Percentiles rank a stretch among this genome's conserved stretches.
phyloP scores from a whole-genome alignment of 2,329 filamentous ascomycete genomes.

The Sarocladium kiliense region DNA sequence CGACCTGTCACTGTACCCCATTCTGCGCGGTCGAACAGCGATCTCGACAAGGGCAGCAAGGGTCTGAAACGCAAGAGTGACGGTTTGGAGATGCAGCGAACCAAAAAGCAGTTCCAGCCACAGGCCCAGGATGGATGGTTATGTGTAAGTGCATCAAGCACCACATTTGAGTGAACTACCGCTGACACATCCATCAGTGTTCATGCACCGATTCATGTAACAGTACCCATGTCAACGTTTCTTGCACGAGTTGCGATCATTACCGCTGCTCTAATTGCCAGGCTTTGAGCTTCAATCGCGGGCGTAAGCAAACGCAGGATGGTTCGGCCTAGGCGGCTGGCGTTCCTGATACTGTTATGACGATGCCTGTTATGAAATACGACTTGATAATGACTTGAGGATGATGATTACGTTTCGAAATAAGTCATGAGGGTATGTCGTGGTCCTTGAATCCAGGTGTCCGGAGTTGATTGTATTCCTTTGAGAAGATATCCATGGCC shows the following conservation, averaged over 20 bases:
- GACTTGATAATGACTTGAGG: not conserved
- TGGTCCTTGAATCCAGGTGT: no score
- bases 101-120: not conserved
- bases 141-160: not conserved
- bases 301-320: not conserved
- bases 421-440: no score
- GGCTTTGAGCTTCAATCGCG: not conserved
- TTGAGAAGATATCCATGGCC: no score
- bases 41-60: not conserved
- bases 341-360: not conserved
- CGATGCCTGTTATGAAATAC: not conserved
- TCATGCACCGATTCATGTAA: not conserved
- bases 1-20: not conserved
- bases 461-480: no score
- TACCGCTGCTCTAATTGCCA: not conserved
- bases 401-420: no score
- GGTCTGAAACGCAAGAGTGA: not conserved
- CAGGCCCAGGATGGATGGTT: not conserved
- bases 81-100: not conserved
- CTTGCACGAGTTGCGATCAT: not conserved
- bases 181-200: not conserved
- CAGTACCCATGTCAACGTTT: not conserved
- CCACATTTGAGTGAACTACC: not conserved
- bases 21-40: not conserved
- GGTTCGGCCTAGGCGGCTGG: not conserved